Evolutionary conservation across 1,284 basidiomycete species (phyloP).

Genomic region (Farysia itapuensis): DNA sequence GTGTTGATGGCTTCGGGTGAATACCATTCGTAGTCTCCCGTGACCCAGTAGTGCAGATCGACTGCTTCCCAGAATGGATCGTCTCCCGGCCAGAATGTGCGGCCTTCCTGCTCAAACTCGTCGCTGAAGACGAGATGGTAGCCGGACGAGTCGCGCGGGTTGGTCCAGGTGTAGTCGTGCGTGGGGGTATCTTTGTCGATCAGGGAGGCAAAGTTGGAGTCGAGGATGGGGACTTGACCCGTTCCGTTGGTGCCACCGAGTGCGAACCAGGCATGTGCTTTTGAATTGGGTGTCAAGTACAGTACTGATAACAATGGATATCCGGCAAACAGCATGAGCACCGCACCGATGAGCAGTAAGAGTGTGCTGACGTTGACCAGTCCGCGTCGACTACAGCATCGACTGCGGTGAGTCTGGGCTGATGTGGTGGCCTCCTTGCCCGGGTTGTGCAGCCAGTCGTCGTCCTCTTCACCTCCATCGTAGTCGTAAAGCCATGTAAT

Average conservation of each 20-base stretch:
- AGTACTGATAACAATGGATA: slow-evolving; percentile 22
- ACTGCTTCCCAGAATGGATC: slow-evolving; percentile 55
- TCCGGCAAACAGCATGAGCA: slow-evolving; percentile 33
- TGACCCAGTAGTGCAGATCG: slow-evolving; percentile 39
- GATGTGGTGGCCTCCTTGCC: slow-evolving; percentile 2
- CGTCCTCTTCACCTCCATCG: slow-evolving; percentile 9
- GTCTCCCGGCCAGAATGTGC: slow-evolving; percentile 62
- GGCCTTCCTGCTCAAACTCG: slow-evolving; percentile 73
- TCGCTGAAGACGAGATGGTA: slow-evolving; percentile 69
- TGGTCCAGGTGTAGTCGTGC: slow-evolving; percentile 6
- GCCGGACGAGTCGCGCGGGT: slow-evolving; percentile 3
- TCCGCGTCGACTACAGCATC: slow-evolving; percentile 2
- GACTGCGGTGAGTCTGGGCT: neutral
- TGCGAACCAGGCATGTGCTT: slow-evolving; percentile 61
- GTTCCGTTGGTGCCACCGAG: slow-evolving; percentile 67
- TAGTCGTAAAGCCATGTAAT: slow-evolving; percentile 25
- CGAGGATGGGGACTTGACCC: slow-evolving; percentile 41
- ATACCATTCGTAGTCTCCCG: slow-evolving; percentile 57
- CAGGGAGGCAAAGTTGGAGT: slow-evolving; percentile 4
- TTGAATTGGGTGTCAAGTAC: neutral
- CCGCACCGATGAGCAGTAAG: slow-evolving; percentile 2
- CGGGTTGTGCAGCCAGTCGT: slow-evolving; percentile 16
- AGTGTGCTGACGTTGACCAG: slow-evolving; percentile 22
- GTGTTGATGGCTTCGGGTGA: slow-evolving; percentile 47
- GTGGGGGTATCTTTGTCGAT: slow-evolving; percentile 36